Percentiles rank a stretch among this genome's conserved stretches.
Evolutionary conservation across 495 filamentous ascomycete species (phyloP).

Genomic region (Penicillium arizonense): DNA sequence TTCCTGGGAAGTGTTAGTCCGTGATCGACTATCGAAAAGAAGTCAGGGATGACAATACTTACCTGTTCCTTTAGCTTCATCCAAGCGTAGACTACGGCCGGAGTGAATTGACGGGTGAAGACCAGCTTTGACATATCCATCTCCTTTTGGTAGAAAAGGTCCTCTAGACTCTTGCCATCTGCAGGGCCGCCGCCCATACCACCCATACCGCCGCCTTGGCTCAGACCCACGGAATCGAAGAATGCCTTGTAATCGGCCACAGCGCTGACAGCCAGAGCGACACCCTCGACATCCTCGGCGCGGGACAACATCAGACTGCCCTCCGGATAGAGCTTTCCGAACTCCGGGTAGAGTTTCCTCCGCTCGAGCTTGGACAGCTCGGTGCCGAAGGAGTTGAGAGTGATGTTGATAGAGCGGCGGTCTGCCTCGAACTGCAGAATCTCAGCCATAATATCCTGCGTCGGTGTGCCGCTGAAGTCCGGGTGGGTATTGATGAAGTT

Average conservation of each 20-base stretch:
- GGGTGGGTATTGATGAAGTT: slow-evolving; percentile 83
- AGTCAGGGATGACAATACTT: slow-evolving; percentile 25
- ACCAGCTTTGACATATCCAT: slow-evolving; percentile 96
- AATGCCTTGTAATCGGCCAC: slow-evolving; percentile 88
- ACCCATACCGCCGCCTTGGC: slow-evolving; percentile 68
- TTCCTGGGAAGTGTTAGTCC: slow-evolving; percentile 62
- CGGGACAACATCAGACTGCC: slow-evolving; percentile 93
- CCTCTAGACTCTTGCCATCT: slow-evolving; percentile 89
- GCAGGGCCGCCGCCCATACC: slow-evolving; percentile 79
- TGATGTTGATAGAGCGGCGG: slow-evolving; percentile 97
- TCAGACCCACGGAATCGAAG: slow-evolving; percentile 89
- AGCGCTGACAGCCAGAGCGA: slow-evolving; percentile 87
- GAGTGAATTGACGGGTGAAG: slow-evolving; percentile 96
- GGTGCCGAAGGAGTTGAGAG: slow-evolving; percentile 96
- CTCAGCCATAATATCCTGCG: slow-evolving; percentile 90
- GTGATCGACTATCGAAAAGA: not conserved
- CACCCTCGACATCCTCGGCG: slow-evolving; percentile 92
- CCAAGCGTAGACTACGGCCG: slow-evolving; percentile 95
- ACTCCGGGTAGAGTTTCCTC: slow-evolving; percentile 92
- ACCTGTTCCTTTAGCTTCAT: slow-evolving; percentile 97
- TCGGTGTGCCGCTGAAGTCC: slow-evolving; percentile 83
- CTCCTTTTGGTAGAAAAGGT: slow-evolving; percentile 98
- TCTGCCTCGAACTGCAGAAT: slow-evolving; percentile 97
- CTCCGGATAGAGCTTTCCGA: slow-evolving; percentile 89
- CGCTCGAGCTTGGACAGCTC: slow-evolving; percentile 92